These are phyloP conservation scores for Claviceps lovelessii DNA, from an alignment of 2,329 filamentous ascomycete genomes.

Conservation along the genomic window DNA sequence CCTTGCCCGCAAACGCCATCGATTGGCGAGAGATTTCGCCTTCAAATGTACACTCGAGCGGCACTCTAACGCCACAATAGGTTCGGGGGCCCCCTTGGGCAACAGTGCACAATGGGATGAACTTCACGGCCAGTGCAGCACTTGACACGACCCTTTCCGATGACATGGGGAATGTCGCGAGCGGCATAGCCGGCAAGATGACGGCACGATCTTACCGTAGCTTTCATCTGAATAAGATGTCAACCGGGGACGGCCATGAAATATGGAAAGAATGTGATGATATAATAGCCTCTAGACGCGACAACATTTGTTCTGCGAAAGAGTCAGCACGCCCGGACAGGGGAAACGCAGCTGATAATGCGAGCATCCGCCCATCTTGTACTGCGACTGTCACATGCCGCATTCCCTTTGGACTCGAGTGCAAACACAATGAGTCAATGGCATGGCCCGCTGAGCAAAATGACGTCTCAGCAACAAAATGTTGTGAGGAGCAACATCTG, in stretches of 20 bases:
- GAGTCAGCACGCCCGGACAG: too few species aligned
- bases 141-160: too few species aligned
- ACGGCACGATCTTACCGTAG: not conserved
- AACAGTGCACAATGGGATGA: not conserved
- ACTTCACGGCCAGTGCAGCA: not conserved
- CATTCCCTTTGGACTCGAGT: too few species aligned
- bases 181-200: not conserved
- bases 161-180: not conserved
- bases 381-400: too few species aligned
- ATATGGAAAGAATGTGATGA: too few species aligned
- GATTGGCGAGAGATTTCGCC: not conserved
- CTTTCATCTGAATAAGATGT: too few species aligned
- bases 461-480: not conserved
- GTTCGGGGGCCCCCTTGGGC: too few species aligned
- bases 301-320: too few species aligned
- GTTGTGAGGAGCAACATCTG: not conserved
- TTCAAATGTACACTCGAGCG: not conserved
- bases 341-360: too few species aligned
- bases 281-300: too few species aligned
- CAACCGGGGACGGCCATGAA: too few species aligned
- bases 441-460: not conserved
- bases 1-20: not conserved
- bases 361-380: not conserved
- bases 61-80: not conserved
- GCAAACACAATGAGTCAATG: too few species aligned